Conservation (phyloP, 2,329 filamentous ascomycete species). For the Beauveria bassiana region DNA sequence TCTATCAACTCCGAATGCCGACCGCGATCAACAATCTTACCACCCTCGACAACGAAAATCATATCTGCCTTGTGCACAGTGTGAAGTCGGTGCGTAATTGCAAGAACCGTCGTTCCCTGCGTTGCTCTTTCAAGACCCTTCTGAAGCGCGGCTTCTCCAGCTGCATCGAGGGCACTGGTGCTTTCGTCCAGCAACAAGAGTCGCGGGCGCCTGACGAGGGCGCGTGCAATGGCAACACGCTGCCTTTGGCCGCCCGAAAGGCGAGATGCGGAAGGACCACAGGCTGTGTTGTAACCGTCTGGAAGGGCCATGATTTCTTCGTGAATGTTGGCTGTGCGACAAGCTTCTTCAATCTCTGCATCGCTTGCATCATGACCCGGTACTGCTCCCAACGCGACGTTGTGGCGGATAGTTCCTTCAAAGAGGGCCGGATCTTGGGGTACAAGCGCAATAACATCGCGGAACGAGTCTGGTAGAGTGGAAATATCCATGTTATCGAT, state of each 20-base stretch:
- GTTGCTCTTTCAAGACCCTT: conserved; percentile 48
- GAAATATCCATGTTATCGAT: conserved; percentile 32
- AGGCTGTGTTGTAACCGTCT: conserved; percentile 50
- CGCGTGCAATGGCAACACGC: conserved; percentile 62
- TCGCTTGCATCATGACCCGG: conserved; percentile 43
- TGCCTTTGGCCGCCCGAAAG: conserved; percentile 68
- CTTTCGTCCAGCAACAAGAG: conserved; percentile 68
- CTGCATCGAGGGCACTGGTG: conserved; percentile 63
- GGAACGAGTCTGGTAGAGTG: conserved; percentile 29
- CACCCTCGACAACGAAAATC: conserved; percentile 30
- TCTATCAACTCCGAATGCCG: conserved; percentile 16
- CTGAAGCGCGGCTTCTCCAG: conserved; percentile 54
- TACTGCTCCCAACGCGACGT: conserved; percentile 39
- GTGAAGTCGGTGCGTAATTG: conserved; percentile 40
- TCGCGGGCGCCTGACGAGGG: conserved; percentile 56
- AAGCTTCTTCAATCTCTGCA: conserved; percentile 53
- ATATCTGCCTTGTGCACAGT: conserved; percentile 40
- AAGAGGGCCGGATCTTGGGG: conserved; percentile 44
- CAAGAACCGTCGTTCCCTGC: conserved; percentile 37
- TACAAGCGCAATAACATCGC: conserved; percentile 40
- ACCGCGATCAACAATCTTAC: conserved; percentile 15
- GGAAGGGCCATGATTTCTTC: conserved; percentile 50
- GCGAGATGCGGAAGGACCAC: conserved; percentile 59
- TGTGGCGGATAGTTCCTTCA: conserved; percentile 40
- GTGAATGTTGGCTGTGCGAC: conserved; percentile 57